Percentiles rank a stretch among this genome's conserved stretches.
phyloP scores from a whole-genome alignment of 805 yeast genomes.

The Candida xiaguanensis region DNA sequence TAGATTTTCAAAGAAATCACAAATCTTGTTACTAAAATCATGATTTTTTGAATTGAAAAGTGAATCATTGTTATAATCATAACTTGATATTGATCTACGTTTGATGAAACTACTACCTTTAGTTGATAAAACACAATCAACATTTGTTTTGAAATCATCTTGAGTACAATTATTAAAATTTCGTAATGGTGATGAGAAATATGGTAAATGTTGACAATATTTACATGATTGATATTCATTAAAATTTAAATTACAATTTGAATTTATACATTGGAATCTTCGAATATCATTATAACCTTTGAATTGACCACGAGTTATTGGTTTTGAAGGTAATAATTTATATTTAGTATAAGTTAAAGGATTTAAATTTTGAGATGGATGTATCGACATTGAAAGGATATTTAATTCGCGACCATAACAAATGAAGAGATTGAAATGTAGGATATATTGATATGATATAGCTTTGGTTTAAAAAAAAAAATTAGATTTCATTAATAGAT shows the following conservation, averaged over 20 bases:
- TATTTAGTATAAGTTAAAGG: conserved; percentile 6
- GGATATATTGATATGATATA: too few species aligned
- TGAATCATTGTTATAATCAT: not conserved
- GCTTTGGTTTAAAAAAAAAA: not conserved
- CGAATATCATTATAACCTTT: conserved; percentile 10
- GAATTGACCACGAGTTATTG: conserved; percentile 8
- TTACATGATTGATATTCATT: conserved; percentile 10
- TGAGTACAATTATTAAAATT: not conserved
- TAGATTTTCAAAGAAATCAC: conserved; percentile 9
- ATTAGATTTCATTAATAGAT: too few species aligned
- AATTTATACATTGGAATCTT: conserved; percentile 8
- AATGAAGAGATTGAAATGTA: not conserved
- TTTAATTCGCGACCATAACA: not conserved
- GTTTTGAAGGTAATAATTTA: conserved; percentile 8
- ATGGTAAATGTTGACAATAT: conserved; percentile 15
- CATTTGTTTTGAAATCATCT: not conserved
- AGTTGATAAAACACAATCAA: not conserved
- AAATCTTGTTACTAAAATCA: conserved; percentile 7
- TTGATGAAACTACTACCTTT: not conserved
- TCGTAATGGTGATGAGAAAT: conserved; percentile 15
- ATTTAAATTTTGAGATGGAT: not conserved
- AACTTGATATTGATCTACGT: not conserved
- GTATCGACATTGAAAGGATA: not conserved
- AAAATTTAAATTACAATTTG: conserved; percentile 7
- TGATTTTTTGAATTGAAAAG: conserved; percentile 1